Conservation (phyloP, 192 early-diverging fungal genomes). For the Physocladia obscura region DNA sequence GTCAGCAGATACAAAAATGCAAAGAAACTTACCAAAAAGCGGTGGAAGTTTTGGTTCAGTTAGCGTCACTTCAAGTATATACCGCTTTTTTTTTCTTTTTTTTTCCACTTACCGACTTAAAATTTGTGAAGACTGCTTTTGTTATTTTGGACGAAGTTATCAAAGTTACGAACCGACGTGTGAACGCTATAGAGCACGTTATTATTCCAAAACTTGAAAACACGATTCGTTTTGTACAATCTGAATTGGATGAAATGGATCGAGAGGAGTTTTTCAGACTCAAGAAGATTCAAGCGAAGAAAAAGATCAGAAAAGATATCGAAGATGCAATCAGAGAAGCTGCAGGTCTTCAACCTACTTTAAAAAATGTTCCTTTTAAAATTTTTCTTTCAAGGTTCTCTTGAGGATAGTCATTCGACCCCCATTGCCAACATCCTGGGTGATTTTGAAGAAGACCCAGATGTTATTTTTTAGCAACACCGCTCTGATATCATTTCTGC, state of each 20-base stretch:
- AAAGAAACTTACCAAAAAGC: constrained; percentile 94
- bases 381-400: too few species aligned
- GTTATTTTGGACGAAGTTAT: constrained; percentile 99
- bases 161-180: constrained; percentile 96
- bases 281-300: constrained; percentile 98
- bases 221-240: constrained; percentile 93
- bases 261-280: constrained; percentile 98
- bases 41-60: constrained; percentile 90
- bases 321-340: constrained; percentile 55
- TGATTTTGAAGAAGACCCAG: constrained; percentile 59
- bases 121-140: constrained; percentile 78
- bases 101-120: neutral
- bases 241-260: constrained; percentile 97
- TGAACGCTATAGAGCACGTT: constrained; percentile 99
- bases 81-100: neutral
- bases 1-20: constrained; percentile 93
- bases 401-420: constrained; percentile 1
- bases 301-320: constrained; percentile 79
- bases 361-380: too few species aligned
- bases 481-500: neutral
- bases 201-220: constrained; percentile 99
- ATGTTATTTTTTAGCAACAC: constrained; percentile 48
- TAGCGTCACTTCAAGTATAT: constrained; percentile 92
- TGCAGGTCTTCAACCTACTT: constrained; percentile 30
- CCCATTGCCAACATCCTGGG: constrained; percentile 40